These are phyloP conservation scores for Pythium guiyangense DNA, from an alignment of 352 stramenopile genomes.

Conservation along the genomic window DNA sequence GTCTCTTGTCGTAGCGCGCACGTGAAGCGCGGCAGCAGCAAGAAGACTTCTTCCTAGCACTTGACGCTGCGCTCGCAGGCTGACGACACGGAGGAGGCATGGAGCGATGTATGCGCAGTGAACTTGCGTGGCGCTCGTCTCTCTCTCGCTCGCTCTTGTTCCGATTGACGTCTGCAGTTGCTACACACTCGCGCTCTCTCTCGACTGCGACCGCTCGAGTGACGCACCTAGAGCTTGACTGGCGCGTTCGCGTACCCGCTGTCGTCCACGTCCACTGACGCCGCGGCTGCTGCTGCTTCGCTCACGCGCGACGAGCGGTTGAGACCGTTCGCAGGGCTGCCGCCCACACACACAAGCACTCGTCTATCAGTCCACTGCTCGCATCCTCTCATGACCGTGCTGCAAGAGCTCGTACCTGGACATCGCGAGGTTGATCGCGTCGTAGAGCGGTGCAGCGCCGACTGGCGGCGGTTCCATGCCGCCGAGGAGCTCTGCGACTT, in stretches of 20 bases:
- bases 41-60: conserved; percentile 56
- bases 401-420: conserved; percentile 62
- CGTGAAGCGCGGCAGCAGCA: conserved; percentile 50
- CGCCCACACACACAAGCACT: neutral
- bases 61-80: conserved; percentile 38
- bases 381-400: neutral
- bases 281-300: conserved; percentile 4
- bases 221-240: conserved; percentile 28
- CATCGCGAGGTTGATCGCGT: conserved; percentile 65
- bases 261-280: conserved; percentile 11
- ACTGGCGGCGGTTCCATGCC: conserved; percentile 76
- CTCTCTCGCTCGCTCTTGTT: neutral
- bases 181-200: no score
- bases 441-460: conserved; percentile 81
- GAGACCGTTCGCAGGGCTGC: conserved; percentile 55
- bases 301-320: conserved; percentile 32
- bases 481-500: conserved; percentile 63
- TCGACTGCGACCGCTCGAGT: no score
- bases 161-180: no score
- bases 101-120: no score
- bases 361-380: no score
- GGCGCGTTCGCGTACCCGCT: conserved; percentile 33
- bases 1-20: conserved; percentile 43
- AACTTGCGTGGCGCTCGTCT: neutral
- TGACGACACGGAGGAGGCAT: no score